Conservation (phyloP, 2,329 filamentous ascomycete species). For the Coniella vitis region DNA sequence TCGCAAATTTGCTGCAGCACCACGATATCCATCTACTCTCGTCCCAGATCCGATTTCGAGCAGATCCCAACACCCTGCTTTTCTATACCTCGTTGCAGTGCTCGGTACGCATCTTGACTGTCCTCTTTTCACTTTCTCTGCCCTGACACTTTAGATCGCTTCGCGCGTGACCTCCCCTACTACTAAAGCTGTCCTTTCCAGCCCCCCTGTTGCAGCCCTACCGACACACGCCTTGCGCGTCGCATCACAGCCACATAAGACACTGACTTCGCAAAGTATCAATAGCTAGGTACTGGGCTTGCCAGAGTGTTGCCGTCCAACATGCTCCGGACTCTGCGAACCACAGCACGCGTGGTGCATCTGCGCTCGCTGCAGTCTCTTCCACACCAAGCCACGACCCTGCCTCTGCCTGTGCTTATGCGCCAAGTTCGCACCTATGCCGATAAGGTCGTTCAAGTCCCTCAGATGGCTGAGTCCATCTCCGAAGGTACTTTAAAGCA, state of each 20-base stretch:
- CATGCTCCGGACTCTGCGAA: constrained; percentile 19
- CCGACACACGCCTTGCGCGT: neutral
- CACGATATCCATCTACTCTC: constrained; percentile 1
- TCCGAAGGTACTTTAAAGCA: constrained; percentile 95
- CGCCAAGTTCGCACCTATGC: constrained; percentile 59
- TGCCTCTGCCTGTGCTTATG: constrained; percentile 43
- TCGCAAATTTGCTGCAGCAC: constrained; percentile 1
- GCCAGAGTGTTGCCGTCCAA: constrained; percentile 1
- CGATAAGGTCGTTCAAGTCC: constrained; percentile 85
- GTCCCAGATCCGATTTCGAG: constrained; percentile 6
- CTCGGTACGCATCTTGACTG: neutral
- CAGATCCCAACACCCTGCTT: neutral
- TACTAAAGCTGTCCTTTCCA: neutral
- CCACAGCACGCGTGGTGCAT: constrained; percentile 22
- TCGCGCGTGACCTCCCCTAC: neutral
- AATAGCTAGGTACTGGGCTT: neutral
- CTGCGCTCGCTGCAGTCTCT: constrained; percentile 29
- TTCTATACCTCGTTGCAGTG: too few relatives aligned
- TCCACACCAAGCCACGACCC: constrained; percentile 12
- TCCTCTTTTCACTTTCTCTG: neutral
- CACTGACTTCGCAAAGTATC: neutral
- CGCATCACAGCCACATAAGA: neutral
- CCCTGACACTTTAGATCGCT: neutral
- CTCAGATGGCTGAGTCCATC: constrained; percentile 97
- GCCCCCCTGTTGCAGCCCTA: neutral